Conservation (phyloP, 1,139 yeast species). For the Magnusiomyces clavatus region DNA sequence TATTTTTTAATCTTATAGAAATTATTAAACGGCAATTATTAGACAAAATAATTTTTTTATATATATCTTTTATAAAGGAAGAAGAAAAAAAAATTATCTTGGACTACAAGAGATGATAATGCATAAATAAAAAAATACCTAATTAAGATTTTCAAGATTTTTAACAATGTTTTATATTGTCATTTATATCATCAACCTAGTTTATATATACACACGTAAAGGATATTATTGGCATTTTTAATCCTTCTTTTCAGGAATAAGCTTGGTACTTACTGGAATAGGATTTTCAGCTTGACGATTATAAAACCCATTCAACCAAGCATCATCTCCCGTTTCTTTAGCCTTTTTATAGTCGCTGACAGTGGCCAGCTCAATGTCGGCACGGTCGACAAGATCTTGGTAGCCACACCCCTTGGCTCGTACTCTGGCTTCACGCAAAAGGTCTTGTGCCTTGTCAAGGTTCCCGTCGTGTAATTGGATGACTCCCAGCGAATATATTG, state of each 20-base stretch:
- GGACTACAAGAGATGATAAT: too few relatives aligned
- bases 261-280: not conserved
- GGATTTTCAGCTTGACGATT: not conserved
- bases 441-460: constrained; percentile 49
- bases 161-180: not conserved
- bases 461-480: constrained; percentile 53
- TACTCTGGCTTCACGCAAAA: constrained; percentile 61
- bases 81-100: too few relatives aligned
- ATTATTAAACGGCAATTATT: too few relatives aligned
- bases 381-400: constrained; percentile 52
- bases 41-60: too few relatives aligned
- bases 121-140: not conserved
- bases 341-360: constrained; percentile 28
- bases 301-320: constrained; percentile 2
- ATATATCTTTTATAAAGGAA: too few relatives aligned
- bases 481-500: constrained; percentile 83
- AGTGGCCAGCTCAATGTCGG: constrained; percentile 57
- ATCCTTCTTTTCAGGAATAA: not conserved
- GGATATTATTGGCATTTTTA: not conserved
- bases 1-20: too few relatives aligned
- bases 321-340: constrained; percentile 4
- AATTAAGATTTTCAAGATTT: not conserved
- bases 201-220: too few relatives aligned
- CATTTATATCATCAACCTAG: not conserved
- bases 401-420: constrained; percentile 65